Percentiles rank a stretch among this genome's conserved stretches.
Evolutionary conservation across 2,329 filamentous ascomycete genomes (phyloP).

Genomic region (Mycogone perniciosa): DNA sequence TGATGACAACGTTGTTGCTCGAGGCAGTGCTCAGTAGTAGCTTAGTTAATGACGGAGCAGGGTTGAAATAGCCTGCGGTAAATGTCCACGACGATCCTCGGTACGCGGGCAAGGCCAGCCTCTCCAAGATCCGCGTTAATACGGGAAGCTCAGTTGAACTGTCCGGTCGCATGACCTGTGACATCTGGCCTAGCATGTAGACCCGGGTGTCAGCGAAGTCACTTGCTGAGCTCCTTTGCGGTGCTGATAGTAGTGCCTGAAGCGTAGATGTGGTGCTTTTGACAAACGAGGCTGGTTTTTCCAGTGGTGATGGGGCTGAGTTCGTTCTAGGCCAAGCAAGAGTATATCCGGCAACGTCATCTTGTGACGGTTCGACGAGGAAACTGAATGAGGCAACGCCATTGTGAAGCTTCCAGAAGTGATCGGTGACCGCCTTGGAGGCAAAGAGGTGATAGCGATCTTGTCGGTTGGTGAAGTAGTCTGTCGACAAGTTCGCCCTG

Average conservation of each 20-base stretch:
- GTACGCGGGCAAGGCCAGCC: slow-evolving; percentile 58
- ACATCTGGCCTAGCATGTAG: slow-evolving; percentile 83
- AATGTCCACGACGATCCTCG: slow-evolving; percentile 81
- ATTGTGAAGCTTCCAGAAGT: slow-evolving; percentile 72
- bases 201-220: slow-evolving; percentile 58
- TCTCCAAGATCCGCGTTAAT: slow-evolving; percentile 65
- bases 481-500: slow-evolving; percentile 76
- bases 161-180: slow-evolving; percentile 71
- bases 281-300: slow-evolving; percentile 63
- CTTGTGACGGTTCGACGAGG: slow-evolving; percentile 57
- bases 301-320: slow-evolving; percentile 66
- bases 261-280: slow-evolving; percentile 61
- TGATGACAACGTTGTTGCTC: slow-evolving; percentile 72
- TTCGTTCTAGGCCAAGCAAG: slow-evolving; percentile 72
- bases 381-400: slow-evolving; percentile 78
- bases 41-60: slow-evolving; percentile 73
- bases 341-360: slow-evolving; percentile 49
- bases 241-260: slow-evolving; percentile 53
- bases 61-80: slow-evolving; percentile 98
- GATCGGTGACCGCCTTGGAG: slow-evolving; percentile 70
- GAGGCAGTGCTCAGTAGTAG: slow-evolving; percentile 71
- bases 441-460: slow-evolving; percentile 91
- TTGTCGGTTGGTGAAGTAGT: slow-evolving; percentile 95
- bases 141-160: slow-evolving; percentile 84
- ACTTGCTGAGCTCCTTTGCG: slow-evolving; percentile 11